These are phyloP conservation scores for Halophytophthora polymorphica DNA, from an alignment of 352 stramenopile species.

Conservation along the genomic window DNA sequence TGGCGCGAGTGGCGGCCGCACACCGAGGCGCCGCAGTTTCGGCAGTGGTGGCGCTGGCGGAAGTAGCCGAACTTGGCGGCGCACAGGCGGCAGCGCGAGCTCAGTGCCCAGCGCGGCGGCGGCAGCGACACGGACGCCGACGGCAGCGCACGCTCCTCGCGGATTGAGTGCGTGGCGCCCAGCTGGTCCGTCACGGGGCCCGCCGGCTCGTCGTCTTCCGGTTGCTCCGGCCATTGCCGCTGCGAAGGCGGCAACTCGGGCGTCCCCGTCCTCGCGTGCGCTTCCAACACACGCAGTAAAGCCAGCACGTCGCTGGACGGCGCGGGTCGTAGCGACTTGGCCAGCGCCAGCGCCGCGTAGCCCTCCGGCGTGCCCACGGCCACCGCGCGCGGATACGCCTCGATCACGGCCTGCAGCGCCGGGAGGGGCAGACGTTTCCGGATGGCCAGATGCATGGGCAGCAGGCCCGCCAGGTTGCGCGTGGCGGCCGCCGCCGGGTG, in stretches of 20 bases:
- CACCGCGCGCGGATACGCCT: constrained; percentile 62
- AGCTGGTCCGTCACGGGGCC: constrained; percentile 13
- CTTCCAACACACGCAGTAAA: constrained; percentile 40
- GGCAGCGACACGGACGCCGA: constrained; percentile 18
- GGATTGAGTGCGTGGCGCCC: constrained; percentile 12
- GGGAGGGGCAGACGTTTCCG: constrained; percentile 56
- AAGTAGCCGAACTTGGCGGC: constrained; percentile 75
- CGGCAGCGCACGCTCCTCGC: constrained; percentile 24
- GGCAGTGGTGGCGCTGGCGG: constrained; percentile 74
- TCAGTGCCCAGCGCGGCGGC: constrained; percentile 54
- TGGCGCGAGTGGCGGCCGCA: constrained; percentile 70
- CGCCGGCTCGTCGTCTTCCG: constrained; percentile 8
- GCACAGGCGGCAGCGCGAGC: constrained; percentile 62
- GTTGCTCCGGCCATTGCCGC: constrained; percentile 9
- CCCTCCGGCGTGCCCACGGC: constrained; percentile 46
- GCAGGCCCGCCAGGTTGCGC: constrained; percentile 51
- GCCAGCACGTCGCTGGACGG: constrained; percentile 19
- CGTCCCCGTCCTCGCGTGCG: constrained; percentile 15
- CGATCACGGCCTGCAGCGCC: constrained; percentile 60
- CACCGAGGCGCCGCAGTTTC: constrained; percentile 77
- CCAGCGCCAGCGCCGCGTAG: constrained; percentile 39
- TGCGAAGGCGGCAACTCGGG: constrained; percentile 14
- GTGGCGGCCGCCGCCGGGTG: constrained; percentile 35
- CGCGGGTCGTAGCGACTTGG: constrained; percentile 31
- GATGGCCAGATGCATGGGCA: constrained; percentile 71